Percentiles rank a stretch among this genome's conserved stretches.
These are phyloP conservation scores for Coccomyxa sp. DNA, from an alignment of 139 green algal species.

Conservation along the genomic window DNA sequence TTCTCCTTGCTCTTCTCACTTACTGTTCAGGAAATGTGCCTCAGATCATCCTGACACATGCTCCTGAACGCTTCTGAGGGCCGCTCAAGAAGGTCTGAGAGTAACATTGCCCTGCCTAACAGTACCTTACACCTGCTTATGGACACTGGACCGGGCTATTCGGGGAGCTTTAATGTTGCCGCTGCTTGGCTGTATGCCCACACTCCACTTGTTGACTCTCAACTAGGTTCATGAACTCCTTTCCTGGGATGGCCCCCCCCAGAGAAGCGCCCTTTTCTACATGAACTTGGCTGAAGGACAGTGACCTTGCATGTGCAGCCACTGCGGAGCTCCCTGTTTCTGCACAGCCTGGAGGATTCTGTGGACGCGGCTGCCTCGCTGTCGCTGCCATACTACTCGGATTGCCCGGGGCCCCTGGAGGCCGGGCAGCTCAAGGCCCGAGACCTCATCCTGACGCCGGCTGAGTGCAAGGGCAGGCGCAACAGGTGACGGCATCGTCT, in stretches of 20 bases:
- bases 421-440: background rate
- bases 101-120: background rate
- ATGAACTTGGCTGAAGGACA: too few relatives aligned
- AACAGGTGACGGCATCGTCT: too few relatives aligned
- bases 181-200: background rate
- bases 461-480: background rate
- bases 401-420: background rate
- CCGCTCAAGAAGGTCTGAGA: background rate
- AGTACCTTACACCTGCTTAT: background rate
- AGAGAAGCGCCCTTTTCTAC: too few relatives aligned
- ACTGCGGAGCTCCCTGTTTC: background rate
- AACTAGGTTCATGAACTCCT: background rate
- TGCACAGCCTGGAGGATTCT: background rate
- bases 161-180: background rate
- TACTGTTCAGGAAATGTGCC: background rate
- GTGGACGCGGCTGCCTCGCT: background rate
- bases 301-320: background rate
- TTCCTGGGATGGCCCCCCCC: background rate
- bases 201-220: background rate
- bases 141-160: background rate
- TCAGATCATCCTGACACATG: background rate
- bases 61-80: background rate
- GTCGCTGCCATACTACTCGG: background rate
- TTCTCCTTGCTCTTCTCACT: background rate
- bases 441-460: background rate